phyloP scores from a whole-genome alignment of 352 stramenopile species.

The Pythium myriotylum region DNA sequence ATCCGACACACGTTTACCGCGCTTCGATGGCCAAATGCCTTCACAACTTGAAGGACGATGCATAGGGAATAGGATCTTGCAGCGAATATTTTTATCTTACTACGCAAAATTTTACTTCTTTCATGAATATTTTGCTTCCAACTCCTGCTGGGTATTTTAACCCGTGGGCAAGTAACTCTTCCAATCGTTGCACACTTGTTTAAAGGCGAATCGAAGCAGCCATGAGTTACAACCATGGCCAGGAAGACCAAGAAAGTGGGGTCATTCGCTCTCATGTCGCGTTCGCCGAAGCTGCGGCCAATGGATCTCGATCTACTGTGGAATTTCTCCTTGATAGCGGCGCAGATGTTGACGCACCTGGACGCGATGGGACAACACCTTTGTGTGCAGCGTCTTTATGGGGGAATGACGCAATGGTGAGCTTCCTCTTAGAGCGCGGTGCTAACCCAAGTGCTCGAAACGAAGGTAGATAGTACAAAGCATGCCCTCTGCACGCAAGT shows the following conservation, averaged over 20 bases:
- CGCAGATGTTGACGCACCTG: slow-evolving; percentile 37
- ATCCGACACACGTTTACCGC: slow-evolving; percentile 40
- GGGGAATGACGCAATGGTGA: slow-evolving; percentile 43
- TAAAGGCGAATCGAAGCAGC: too few relatives aligned
- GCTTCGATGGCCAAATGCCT: slow-evolving; percentile 37
- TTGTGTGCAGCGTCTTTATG: slow-evolving; percentile 40
- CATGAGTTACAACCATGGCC: slow-evolving; percentile 18
- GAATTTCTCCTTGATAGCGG: slow-evolving; percentile 43
- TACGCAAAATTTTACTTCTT: too few relatives aligned
- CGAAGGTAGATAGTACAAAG: too few relatives aligned
- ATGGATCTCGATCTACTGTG: slow-evolving; percentile 40
- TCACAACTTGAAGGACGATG: slow-evolving; percentile 31
- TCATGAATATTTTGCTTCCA: too few relatives aligned
- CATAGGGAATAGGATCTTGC: background rate
- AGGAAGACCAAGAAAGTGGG: slow-evolving; percentile 28
- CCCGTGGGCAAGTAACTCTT: too few relatives aligned
- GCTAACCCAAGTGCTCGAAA: slow-evolving; percentile 35
- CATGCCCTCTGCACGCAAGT: too few relatives aligned
- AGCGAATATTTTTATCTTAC: background rate
- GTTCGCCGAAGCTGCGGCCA: slow-evolving; percentile 40
- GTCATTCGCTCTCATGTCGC: slow-evolving; percentile 36
- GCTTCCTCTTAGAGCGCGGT: slow-evolving; percentile 32
- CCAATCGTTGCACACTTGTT: too few relatives aligned
- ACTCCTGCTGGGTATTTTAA: too few relatives aligned
- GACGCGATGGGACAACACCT: slow-evolving; percentile 37